Conservation (phyloP, 495 filamentous ascomycete species). For the Tuber indicum region DNA sequence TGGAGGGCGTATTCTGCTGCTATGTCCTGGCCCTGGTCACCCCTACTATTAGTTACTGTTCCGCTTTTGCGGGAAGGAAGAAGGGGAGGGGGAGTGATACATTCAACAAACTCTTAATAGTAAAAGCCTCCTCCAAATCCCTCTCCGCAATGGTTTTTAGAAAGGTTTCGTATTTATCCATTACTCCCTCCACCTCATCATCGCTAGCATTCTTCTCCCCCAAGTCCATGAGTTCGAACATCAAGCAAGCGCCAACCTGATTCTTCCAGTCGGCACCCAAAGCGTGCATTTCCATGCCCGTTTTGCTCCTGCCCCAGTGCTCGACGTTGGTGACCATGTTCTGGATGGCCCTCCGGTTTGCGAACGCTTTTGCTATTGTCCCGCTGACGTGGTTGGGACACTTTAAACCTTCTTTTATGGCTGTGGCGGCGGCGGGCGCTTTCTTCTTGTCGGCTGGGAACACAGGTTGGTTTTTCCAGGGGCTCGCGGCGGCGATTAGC, state of each 20-base stretch:
- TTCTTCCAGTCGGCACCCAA: slow-evolving; percentile 74
- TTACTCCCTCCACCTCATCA: neutral
- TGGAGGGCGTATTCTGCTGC: slow-evolving; percentile 52
- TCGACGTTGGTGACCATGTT: slow-evolving; percentile 45
- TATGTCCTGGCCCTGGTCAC: slow-evolving; percentile 59
- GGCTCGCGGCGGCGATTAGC: slow-evolving; percentile 65
- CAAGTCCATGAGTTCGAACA: slow-evolving; percentile 56
- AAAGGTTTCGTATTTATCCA: slow-evolving; percentile 46
- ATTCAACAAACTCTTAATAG: slow-evolving; percentile 26
- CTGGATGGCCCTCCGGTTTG: slow-evolving; percentile 55
- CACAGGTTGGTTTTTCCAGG: slow-evolving; percentile 58
- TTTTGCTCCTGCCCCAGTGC: slow-evolving; percentile 43
- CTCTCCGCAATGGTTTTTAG: slow-evolving; percentile 46
- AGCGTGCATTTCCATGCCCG: slow-evolving; percentile 60
- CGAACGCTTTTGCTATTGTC: slow-evolving; percentile 58
- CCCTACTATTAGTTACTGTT: neutral
- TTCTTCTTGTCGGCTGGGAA: slow-evolving; percentile 45
- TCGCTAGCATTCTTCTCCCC: slow-evolving; percentile 33
- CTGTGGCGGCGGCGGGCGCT: slow-evolving; percentile 50
- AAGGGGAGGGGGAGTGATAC: slow-evolving; percentile 2
- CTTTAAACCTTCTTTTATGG: slow-evolving; percentile 70
- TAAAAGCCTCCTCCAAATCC: slow-evolving; percentile 45
- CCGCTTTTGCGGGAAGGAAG: neutral
- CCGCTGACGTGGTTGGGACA: slow-evolving; percentile 63
- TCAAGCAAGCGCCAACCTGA: slow-evolving; percentile 62